These are phyloP conservation scores for Jacaranda copaia DNA, from an alignment of 257 asterid species.

Conservation along the genomic window DNA sequence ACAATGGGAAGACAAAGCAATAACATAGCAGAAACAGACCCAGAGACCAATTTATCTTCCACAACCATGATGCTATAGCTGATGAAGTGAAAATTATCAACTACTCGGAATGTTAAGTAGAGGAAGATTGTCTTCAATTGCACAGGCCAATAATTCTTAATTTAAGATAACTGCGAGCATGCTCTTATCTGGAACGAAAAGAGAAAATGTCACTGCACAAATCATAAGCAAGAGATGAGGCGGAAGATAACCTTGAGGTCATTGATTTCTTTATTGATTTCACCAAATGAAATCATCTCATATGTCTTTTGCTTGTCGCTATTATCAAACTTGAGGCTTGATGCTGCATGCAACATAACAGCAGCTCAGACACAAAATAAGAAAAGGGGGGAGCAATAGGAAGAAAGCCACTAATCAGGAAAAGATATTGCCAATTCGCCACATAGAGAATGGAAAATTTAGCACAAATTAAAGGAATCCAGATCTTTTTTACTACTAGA, in stretches of 20 bases:
- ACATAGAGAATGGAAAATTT: not conserved
- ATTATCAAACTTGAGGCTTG: conserved; percentile 72
- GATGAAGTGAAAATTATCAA: conserved; percentile 1
- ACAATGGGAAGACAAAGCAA: not conserved
- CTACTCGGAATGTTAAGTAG: conserved; percentile 18
- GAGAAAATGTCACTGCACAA: conserved; percentile 16
- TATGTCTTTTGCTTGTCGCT: conserved; percentile 72
- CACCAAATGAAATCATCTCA: conserved; percentile 71
- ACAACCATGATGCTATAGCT: not conserved
- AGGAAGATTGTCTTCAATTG: not conserved
- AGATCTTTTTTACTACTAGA: conserved; percentile 30
- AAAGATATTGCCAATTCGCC: conserved; percentile 14
- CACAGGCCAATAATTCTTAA: conserved; percentile 22
- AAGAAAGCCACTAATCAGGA: conserved; percentile 8
- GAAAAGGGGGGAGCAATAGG: conserved; percentile 4
- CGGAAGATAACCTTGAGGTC: conserved; percentile 75
- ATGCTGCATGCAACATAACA: conserved; percentile 62
- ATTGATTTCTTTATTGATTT: conserved; percentile 62
- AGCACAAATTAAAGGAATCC: conserved; percentile 25
- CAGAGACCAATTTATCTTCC: not conserved
- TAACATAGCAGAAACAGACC: not conserved
- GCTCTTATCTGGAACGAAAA: conserved; percentile 23
- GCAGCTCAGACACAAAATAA: conserved; percentile 38
- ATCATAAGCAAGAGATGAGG: conserved; percentile 27
- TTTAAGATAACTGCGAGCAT: conserved; percentile 17